Evolutionary conservation across 1,139 yeast species (phyloP), one percentile per base, ranked within the genome.

Genomic region (Saccharomyces pastorianus): DNA sequence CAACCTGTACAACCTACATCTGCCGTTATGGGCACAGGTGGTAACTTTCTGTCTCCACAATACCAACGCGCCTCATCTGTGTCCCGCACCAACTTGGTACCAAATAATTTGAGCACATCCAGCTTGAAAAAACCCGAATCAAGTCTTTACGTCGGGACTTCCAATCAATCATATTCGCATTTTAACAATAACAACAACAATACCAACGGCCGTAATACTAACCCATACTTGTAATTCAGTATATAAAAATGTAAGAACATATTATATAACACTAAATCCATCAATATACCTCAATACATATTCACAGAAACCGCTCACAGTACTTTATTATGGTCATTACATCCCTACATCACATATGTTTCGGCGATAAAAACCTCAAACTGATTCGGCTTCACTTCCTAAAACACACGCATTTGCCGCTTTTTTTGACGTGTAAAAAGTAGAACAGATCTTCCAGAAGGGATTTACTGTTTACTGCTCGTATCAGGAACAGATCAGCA

Each of bases 1-100:
- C 58, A 60, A 41, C 62, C 65, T 14, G 59, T 71, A 3, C 65
- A 70, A 46, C 74, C 74, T 23, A 59, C 70, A 4, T 69, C 73
- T 41, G 73, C 74, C 3, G 73, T 72, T 2, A 47, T 53, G 49
- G 57, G 56, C 7, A 17, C 57, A n/a, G 44, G 44, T 20, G 44
- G 44, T 2, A 17, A n/a, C 44, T 38, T 38, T 47, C 48, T 17
- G 32, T 44, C 49, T 38, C 44, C 44, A 38, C 44, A 38, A 9
- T 38, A 38, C 26, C 44, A 38, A 20, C 25, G 44, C 5, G 44
- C 25, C 6, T 38, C 44, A 38, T 38, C 44, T 3, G 5, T 51
- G 6, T 54, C 54, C 26, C 51, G 56, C 11, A 25, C 50, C 7
- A 27, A 44, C 7, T 42, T 53, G 13, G 47, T 17, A 6, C 44